phyloP scores from a whole-genome alignment of 306 rosid genomes.

The Begonia peltatifolia region DNA sequence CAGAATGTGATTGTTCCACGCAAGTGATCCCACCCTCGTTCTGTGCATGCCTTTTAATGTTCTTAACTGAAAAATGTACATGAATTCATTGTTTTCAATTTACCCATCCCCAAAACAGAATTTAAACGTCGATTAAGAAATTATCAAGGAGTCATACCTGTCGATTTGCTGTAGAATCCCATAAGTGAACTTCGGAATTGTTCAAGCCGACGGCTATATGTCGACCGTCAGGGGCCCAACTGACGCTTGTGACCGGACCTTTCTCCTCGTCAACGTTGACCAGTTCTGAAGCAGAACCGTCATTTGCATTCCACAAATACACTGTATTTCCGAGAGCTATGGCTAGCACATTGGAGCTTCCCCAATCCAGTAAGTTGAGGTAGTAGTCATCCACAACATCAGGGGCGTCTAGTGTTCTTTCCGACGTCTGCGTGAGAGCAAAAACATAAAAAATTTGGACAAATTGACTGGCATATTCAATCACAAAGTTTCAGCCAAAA shows the following conservation, averaged over 20 bases:
- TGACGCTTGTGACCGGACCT: slow-evolving; percentile 60
- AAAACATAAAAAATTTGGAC: neutral
- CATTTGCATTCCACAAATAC: slow-evolving; percentile 54
- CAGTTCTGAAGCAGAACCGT: slow-evolving; percentile 50
- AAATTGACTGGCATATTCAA: neutral
- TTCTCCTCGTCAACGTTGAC: slow-evolving; percentile 46
- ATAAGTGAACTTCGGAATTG: slow-evolving; percentile 58
- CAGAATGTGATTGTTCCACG: slow-evolving; percentile 66
- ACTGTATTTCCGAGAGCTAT: slow-evolving; percentile 52
- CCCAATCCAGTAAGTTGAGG: slow-evolving; percentile 69
- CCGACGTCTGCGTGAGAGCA: slow-evolving; percentile 36
- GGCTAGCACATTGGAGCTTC: slow-evolving; percentile 40
- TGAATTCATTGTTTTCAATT: neutral
- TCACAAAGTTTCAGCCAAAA: neutral
- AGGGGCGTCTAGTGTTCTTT: slow-evolving; percentile 75
- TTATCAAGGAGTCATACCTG: slow-evolving; percentile 25
- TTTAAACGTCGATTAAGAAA: too few species aligned
- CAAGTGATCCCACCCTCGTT: slow-evolving; percentile 49
- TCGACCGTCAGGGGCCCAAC: slow-evolving; percentile 77
- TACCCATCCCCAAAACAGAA: too few species aligned
- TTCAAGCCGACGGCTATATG: slow-evolving; percentile 59
- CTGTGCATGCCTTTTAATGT: slow-evolving; percentile 48
- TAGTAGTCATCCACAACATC: slow-evolving; percentile 58
- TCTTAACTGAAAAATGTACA: slow-evolving; percentile 30
- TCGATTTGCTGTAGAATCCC: slow-evolving; percentile 42